phyloP scores from a whole-genome alignment of 495 filamentous ascomycete genomes.

The Annulohypoxylon maeteangense region DNA sequence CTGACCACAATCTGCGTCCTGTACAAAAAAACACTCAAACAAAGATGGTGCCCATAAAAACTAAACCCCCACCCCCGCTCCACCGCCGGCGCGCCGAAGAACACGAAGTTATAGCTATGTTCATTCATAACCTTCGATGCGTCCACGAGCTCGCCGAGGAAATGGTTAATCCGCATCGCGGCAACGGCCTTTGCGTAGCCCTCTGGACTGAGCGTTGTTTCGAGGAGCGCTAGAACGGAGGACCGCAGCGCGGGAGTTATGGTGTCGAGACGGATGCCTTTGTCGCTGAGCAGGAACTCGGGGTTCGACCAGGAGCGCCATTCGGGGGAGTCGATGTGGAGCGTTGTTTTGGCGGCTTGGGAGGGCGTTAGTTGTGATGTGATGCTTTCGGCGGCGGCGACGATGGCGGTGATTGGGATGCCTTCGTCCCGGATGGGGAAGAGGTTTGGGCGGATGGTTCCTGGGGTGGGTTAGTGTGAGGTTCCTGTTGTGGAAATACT shows the following conservation, averaged over 20 bases:
- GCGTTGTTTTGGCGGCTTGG: slow-evolving; percentile 59
- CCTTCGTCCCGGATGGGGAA: slow-evolving; percentile 71
- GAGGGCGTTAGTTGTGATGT: slow-evolving; percentile 56
- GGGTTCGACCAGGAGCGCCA: slow-evolving; percentile 83
- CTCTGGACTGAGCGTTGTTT: slow-evolving; percentile 68
- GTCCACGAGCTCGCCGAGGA: slow-evolving; percentile 74
- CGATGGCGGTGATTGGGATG: slow-evolving; percentile 66
- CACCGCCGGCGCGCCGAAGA: slow-evolving; percentile 74
- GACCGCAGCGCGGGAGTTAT: slow-evolving; percentile 54
- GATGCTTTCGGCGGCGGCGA: slow-evolving; percentile 58
- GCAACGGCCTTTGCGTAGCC: slow-evolving; percentile 76
- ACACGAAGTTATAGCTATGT: slow-evolving; percentile 76
- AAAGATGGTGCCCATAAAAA: slow-evolving; percentile 82
- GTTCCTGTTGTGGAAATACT: not conserved
- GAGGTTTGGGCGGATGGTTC: slow-evolving; percentile 63
- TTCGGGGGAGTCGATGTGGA: slow-evolving; percentile 75
- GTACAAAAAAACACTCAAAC: slow-evolving; percentile 72
- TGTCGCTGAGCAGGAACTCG: slow-evolving; percentile 70
- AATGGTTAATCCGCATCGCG: slow-evolving; percentile 81
- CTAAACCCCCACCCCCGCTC: slow-evolving; percentile 81
- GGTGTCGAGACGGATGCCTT: slow-evolving; percentile 74
- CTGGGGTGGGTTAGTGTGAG: slow-evolving; percentile 45
- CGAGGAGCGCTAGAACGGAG: slow-evolving; percentile 64
- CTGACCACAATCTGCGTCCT: slow-evolving; percentile 68
- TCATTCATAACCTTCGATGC: slow-evolving; percentile 74